Evolutionary conservation across 345 rosid species (phyloP).

Genomic region (Geranium rotundifolium): DNA sequence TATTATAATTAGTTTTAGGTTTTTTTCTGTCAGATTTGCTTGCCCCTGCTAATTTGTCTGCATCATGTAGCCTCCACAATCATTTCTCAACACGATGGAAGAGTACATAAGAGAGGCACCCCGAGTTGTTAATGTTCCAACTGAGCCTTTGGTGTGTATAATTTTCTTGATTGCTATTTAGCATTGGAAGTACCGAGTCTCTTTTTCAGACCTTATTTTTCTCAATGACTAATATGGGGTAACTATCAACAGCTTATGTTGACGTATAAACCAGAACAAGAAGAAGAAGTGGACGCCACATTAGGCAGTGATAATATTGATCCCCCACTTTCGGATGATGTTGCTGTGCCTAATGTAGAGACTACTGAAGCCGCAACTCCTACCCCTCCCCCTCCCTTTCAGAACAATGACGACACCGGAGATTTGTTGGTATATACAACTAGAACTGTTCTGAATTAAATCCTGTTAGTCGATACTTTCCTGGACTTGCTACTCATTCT

Average conservation of each 20-base stretch:
- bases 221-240: constrained; percentile 13
- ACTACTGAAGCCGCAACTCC: constrained; percentile 21
- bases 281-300: constrained; percentile 35
- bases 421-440: constrained; percentile 57
- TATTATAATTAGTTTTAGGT: not conserved
- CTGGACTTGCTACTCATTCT: not conserved
- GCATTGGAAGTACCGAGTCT: not conserved
- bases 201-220: no score
- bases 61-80: constrained; percentile 76
- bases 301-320: constrained; percentile 51
- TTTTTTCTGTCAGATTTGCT: not conserved
- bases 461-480: not conserved
- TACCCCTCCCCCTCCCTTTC: constrained; percentile 41
- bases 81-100: constrained; percentile 89
- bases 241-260: constrained; percentile 44
- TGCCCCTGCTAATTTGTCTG: not conserved
- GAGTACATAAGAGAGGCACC: constrained; percentile 98
- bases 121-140: constrained; percentile 61
- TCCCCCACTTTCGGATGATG: constrained; percentile 37
- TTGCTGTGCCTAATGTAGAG: constrained; percentile 32
- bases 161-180: constrained; percentile 1
- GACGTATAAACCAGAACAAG: constrained; percentile 72
- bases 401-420: constrained; percentile 47
- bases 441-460: not conserved
- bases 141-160: constrained; percentile 58